Evolutionary conservation across 495 filamentous ascomycete genomes (phyloP).

Genomic region (Trichoderma erinaceum): DNA sequence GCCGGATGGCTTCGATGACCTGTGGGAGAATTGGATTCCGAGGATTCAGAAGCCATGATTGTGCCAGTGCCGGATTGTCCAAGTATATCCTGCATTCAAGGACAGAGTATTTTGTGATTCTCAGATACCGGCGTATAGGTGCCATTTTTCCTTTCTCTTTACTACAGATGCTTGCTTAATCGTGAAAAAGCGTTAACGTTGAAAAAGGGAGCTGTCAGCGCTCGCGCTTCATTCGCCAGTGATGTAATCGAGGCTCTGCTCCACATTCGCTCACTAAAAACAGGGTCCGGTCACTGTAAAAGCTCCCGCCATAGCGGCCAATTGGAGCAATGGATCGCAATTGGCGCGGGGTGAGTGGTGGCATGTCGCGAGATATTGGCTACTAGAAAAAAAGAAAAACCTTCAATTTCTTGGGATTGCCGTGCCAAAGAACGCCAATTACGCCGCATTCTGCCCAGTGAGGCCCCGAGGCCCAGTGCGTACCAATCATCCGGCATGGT

Average conservation of each 20-base stretch:
- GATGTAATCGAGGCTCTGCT: slow-evolving; percentile 4
- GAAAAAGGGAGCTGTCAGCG: neutral
- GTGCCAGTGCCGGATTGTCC: slow-evolving; percentile 73
- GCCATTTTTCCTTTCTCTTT: slow-evolving; percentile 50
- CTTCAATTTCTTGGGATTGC: neutral
- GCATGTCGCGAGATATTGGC: neutral
- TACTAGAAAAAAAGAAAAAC: neutral
- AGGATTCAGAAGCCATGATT: slow-evolving; percentile 74
- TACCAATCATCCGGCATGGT: slow-evolving; percentile 17
- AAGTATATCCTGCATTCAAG: slow-evolving; percentile 94
- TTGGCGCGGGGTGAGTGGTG: neutral
- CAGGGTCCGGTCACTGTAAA: slow-evolving; percentile 3
- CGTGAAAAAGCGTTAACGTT: slow-evolving; percentile 1
- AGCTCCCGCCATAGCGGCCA: neutral
- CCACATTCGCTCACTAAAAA: neutral
- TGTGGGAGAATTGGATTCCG: slow-evolving; percentile 67
- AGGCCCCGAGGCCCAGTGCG: slow-evolving; percentile 7
- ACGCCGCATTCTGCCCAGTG: neutral
- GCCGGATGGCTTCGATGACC: slow-evolving; percentile 76
- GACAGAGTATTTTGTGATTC: slow-evolving; percentile 82
- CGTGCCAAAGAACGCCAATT: neutral
- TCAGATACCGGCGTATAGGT: slow-evolving; percentile 74
- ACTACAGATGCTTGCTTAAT: neutral
- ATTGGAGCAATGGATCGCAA: neutral
- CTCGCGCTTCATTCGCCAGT: neutral